phyloP scores from a whole-genome alignment of 139 green algal genomes.

The Mesotaenium endlicherianum region DNA sequence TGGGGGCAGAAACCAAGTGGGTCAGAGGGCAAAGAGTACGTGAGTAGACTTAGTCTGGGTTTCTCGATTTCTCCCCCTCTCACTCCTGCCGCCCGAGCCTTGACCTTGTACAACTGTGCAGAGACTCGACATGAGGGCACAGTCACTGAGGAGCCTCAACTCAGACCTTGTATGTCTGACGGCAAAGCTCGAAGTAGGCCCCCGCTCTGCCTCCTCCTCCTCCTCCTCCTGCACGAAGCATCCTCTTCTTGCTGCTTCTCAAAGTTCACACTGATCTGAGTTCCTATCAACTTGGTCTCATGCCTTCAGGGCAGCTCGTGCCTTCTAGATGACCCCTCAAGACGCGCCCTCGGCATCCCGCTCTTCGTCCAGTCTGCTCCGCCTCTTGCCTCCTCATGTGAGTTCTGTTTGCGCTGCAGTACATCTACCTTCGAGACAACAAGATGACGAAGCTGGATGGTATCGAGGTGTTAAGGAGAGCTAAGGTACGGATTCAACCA shows the following conservation, averaged over 20 bases:
- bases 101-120: too few relatives aligned
- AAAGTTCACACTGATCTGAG: neutral
- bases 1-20: too few relatives aligned
- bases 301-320: neutral
- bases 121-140: neutral
- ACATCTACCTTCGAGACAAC: slow-evolving; percentile 12
- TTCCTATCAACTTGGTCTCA: neutral
- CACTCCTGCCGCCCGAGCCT: too few relatives aligned
- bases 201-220: neutral
- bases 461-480: slow-evolving; percentile 8
- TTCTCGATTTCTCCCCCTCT: too few relatives aligned
- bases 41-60: too few relatives aligned
- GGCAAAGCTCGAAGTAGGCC: neutral
- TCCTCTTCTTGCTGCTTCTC: neutral
- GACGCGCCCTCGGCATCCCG: neutral
- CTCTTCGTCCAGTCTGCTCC: neutral
- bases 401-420: neutral
- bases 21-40: too few relatives aligned
- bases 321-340: neutral
- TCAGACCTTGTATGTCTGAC: slow-evolving; percentile 3
- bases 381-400: neutral
- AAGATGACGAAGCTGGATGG: neutral
- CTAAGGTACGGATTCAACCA: neutral
- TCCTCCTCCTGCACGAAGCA: neutral
- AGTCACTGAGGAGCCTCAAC: neutral